Evolutionary conservation across 2,329 filamentous ascomycete genomes (phyloP).

Genomic region (Huntiella savannae): DNA sequence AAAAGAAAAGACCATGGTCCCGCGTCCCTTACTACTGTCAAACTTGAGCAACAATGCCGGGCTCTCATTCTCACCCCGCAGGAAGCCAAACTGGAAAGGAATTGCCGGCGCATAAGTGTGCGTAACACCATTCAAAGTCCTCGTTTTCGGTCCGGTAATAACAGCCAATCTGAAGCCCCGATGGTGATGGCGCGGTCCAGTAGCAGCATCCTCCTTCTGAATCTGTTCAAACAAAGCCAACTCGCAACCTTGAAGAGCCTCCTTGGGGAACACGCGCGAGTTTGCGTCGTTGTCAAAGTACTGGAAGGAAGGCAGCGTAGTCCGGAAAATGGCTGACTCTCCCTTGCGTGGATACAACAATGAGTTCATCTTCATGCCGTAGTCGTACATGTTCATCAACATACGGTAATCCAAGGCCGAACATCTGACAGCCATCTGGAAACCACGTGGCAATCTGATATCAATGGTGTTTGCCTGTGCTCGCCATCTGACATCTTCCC

Average conservation of each 20-base stretch:
- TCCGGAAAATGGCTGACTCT: slow-evolving; percentile 51
- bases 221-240: slow-evolving; percentile 58
- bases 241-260: slow-evolving; percentile 51
- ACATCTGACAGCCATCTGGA: slow-evolving; percentile 52
- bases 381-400: slow-evolving; percentile 70
- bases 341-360: slow-evolving; percentile 49
- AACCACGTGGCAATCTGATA: slow-evolving; percentile 55
- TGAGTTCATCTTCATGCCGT: slow-evolving; percentile 56
- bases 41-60: slow-evolving; percentile 55
- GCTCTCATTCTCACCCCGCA: slow-evolving; percentile 50
- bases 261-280: slow-evolving; percentile 54
- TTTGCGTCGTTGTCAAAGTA: slow-evolving; percentile 60
- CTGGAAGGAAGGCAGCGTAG: slow-evolving; percentile 54
- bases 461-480: slow-evolving; percentile 45
- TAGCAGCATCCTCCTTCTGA: slow-evolving; percentile 49
- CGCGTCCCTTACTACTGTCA: slow-evolving; percentile 43
- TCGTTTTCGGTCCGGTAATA: slow-evolving; percentile 57
- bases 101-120: slow-evolving; percentile 45
- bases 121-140: slow-evolving; percentile 58
- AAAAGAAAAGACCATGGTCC: slow-evolving; percentile 63
- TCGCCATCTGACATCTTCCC: slow-evolving; percentile 70
- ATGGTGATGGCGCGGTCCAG: slow-evolving; percentile 53
- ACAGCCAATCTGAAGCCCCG: slow-evolving; percentile 62
- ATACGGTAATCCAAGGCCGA: slow-evolving; percentile 59
- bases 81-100: slow-evolving; percentile 60